Base-by-base conservation (phyloP, 306 rosid genomes). In the Styphnolobium japonicum region DNA sequence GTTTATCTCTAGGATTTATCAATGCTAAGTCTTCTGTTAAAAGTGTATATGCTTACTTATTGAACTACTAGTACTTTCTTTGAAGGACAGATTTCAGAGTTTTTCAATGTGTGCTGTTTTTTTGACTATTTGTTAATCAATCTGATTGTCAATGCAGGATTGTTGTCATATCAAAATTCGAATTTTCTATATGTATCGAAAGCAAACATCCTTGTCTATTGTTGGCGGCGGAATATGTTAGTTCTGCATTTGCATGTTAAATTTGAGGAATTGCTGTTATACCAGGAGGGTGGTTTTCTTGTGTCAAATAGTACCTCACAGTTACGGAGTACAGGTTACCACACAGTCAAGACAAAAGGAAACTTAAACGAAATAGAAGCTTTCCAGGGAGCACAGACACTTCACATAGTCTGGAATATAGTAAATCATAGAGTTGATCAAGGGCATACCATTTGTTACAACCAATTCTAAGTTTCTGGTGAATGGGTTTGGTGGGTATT, bases 401-500 rank as follows among this genome's bases (percentile, higher is more conserved):
- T 72, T 2, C 10, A 29, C 62, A 33, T 62, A 40, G 29, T 23
- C 61, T 52, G 69, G 36, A 25, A 33, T 39, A 19, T 53, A 36
- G 60, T 25, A 46, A 55, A 15, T 45, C 22, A 36, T 60, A 64
- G 78, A 39, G 10, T 34, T 45, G 53, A 27, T 40, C 42, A 62
- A 73, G 69, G 51, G 70, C 18, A 56, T 2, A 16, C 76, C 78
- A 53, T 61, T 81, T 29, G 63, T 63, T 53, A 16, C 64, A 55
- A 45, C 71, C 8, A 48, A 37, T 66, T 71, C 63, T 51, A 72
- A 53, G 76, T 39, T 76, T 75, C 49, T 72, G 49, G 78, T 75
- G 74, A 64, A 94, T 92, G 97, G 96, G 92, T 81, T 86, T 91
- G 91, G 74, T 61, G 75, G 82, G 73, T 66, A 65, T 86, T 75